Base-by-base conservation (phyloP, 2,329 filamentous ascomycete species). In the Cercospora citrullina region DNA sequence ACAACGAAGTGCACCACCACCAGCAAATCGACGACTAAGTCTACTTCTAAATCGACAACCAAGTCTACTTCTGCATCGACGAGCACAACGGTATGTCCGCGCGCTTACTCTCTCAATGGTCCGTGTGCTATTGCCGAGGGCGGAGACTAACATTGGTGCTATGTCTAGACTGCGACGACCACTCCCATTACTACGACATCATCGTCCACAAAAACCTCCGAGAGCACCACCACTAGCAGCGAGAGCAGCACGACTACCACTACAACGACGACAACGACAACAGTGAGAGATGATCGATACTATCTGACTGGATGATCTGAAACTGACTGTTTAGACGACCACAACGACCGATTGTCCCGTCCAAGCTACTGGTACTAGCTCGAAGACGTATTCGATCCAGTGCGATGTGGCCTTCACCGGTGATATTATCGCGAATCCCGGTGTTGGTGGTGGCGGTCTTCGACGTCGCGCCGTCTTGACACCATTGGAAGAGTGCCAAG, bases 1-100 rank as follows among this genome's bases (percentile, higher is more conserved):
- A 59, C 63, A 9, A 65, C 53, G 14, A 62, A 36, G 36, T 48
- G 60, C 60, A 62, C 31, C 4, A 60, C 63, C 1, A 65, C 63
- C n/a, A 33, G 31, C 14, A 65, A 33, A 33, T 48, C 55, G 21
- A 59, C 51, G 10, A 48, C 53, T 4, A 48, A 62, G 36, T 16
- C 33, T 39, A 39, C 14, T 16, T 39, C 33, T n/a, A 39, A 39
- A 7, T 39, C 33, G 33, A 59, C 51, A n/a, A 48, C 53, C 7
- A 48, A 62, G 36, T 16, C 33, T 39, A 39, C 14, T 16, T 39
- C 33, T n/a, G 14, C 16, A 7, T 39, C 33, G 33, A 36, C 33
- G 12, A 36, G 33, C 33, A 36, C 51, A n/a, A 57, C 23, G 53
- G 53, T 31, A 57, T 30, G 51, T 57, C 3, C 10, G 18, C 16